Conservation (phyloP, 352 stramenopile genomes). For the Phytophthora podocarpi region DNA sequence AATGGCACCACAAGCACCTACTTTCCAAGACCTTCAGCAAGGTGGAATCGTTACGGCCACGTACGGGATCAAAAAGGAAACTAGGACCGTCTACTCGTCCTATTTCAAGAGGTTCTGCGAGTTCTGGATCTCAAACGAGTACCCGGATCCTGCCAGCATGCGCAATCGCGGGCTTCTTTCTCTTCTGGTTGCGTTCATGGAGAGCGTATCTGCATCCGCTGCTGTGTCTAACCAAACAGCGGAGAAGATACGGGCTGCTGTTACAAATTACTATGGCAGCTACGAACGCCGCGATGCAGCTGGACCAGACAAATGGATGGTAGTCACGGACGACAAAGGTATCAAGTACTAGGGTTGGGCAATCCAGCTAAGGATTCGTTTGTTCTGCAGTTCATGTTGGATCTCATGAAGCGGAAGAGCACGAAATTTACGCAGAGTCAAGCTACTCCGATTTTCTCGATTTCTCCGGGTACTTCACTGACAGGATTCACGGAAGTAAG, state of each 20-base stretch:
- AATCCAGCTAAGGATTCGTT: background rate
- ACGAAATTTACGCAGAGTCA: conserved; percentile 7
- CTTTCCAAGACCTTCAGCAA: conserved; percentile 5
- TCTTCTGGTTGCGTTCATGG: conserved; percentile 11
- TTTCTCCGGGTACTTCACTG: conserved; percentile 1
- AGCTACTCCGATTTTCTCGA: conserved; percentile 3
- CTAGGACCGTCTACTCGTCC: conserved; percentile 3
- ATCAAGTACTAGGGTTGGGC: background rate
- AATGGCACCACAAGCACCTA: no score
- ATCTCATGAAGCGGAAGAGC: conserved; percentile 1
- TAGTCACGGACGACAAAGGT: background rate
- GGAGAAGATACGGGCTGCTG: no score
- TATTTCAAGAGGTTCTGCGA: conserved; percentile 21
- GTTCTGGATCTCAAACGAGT: conserved; percentile 13
- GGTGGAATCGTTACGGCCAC: conserved; percentile 2
- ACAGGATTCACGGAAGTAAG: conserved; percentile 1
- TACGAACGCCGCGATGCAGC: no score
- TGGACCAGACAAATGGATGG: conserved; percentile 11
- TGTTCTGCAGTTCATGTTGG: conserved; percentile 5
- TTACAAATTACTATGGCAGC: no score
- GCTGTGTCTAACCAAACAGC: no score
- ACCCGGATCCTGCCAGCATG: conserved; percentile 1
- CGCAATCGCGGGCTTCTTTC: conserved; percentile 2
- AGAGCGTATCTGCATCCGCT: conserved; percentile 7
- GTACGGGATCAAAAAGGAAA: conserved; percentile 14